phyloP scores from a whole-genome alignment of 2,329 filamentous ascomycete genomes.

The Cytospora mali region DNA sequence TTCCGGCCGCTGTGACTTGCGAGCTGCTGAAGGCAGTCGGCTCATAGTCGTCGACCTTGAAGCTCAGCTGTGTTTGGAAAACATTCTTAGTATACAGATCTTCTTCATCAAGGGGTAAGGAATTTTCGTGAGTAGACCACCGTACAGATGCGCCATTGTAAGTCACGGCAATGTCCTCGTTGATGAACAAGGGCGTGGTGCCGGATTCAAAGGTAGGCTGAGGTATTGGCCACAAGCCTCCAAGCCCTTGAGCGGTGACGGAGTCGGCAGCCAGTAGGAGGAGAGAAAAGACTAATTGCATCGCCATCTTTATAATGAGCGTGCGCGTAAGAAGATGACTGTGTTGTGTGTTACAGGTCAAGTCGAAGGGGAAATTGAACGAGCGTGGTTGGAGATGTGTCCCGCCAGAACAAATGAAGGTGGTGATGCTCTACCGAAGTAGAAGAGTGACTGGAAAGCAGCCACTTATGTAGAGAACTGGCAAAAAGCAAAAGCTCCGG shows the following conservation, averaged over 20 bases:
- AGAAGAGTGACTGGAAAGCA: neutral
- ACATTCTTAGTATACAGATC: conserved; percentile 39
- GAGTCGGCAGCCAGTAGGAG: conserved; percentile 45
- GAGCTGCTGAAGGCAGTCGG: conserved; percentile 49
- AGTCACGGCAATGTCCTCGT: conserved; percentile 53
- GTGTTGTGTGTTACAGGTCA: neutral
- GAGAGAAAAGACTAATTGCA: conserved; percentile 40
- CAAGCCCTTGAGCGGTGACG: conserved; percentile 43
- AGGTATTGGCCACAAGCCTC: conserved; percentile 58
- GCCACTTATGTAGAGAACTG: conserved; percentile 4
- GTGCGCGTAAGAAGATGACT: neutral
- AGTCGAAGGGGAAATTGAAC: neutral
- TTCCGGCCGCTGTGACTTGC: conserved; percentile 57
- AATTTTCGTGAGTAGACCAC: conserved; percentile 38
- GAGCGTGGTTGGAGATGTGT: neutral
- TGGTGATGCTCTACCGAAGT: neutral
- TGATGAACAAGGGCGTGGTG: conserved; percentile 56
- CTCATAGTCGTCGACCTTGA: conserved; percentile 46
- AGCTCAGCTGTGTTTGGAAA: conserved; percentile 48
- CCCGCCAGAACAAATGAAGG: neutral
- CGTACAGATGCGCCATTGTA: conserved; percentile 63
- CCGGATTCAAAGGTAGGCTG: conserved; percentile 51
- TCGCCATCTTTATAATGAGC: conserved; percentile 32
- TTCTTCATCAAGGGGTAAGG: conserved; percentile 29
- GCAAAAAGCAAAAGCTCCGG: conserved; percentile 8